Conservation (phyloP, 169 alveolate genomes). For the Cryptosporidium meleagridis region DNA sequence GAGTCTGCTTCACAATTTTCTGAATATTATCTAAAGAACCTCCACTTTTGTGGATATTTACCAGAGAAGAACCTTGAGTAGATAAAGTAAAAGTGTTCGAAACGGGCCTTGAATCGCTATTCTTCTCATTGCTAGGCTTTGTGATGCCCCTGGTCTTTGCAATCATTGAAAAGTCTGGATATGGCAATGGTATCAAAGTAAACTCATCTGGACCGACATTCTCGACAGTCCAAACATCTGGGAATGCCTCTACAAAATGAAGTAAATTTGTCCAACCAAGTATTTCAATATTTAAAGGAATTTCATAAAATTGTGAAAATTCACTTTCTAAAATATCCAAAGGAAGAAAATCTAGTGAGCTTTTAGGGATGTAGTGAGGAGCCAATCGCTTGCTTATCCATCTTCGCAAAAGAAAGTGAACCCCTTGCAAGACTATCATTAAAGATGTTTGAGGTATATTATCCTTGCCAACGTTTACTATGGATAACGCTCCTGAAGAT, state of each 20-base stretch:
- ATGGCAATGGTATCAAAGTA: conserved; percentile 59
- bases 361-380: conserved; percentile 52
- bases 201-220: conserved; percentile 74
- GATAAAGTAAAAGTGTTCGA: background rate
- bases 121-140: background rate
- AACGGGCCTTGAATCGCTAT: background rate
- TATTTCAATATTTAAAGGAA: conserved; percentile 52
- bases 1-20: conserved; percentile 36
- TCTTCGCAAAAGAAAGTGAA: conserved; percentile 56
- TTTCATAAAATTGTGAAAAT: conserved; percentile 35
- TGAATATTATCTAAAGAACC: background rate
- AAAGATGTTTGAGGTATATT: conserved; percentile 51
- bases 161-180: conserved; percentile 56
- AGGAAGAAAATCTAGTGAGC: conserved; percentile 66
- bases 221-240: conserved; percentile 72
- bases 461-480: conserved; percentile 14
- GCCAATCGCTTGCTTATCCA: conserved; percentile 62
- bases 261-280: conserved; percentile 71
- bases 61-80: background rate
- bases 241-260: conserved; percentile 71
- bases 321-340: conserved; percentile 55
- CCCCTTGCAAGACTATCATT: conserved; percentile 67
- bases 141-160: conserved; percentile 41
- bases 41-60: background rate
- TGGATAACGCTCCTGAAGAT: background rate